These are phyloP conservation scores for Rhizopogon vulgaris DNA, from an alignment of 768 basidiomycete genomes.

Conservation along the genomic window DNA sequence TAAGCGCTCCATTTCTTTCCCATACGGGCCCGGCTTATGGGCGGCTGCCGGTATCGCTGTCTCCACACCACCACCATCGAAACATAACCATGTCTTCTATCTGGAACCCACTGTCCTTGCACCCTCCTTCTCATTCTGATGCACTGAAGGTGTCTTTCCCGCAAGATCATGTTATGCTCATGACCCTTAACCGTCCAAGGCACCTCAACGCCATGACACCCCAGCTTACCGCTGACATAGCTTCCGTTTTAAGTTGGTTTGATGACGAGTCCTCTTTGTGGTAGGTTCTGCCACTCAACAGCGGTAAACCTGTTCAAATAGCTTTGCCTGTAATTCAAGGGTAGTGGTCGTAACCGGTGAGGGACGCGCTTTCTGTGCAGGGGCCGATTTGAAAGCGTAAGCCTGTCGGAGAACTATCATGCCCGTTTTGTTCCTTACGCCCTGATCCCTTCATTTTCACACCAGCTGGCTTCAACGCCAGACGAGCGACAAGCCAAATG, in stretches of 20 bases:
- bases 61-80: not conserved
- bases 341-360: slow-evolving; percentile 69
- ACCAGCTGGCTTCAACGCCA: slow-evolving; percentile 57
- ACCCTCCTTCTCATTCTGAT: slow-evolving; percentile 26
- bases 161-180: slow-evolving; percentile 42
- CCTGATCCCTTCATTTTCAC: not conserved
- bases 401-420: slow-evolving; percentile 15
- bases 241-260: slow-evolving; percentile 60
- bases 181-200: slow-evolving; percentile 64
- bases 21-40: not conserved
- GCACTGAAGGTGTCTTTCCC: slow-evolving; percentile 38
- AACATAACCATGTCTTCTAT: not conserved
- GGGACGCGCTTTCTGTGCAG: slow-evolving; percentile 72
- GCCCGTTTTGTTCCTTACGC: not conserved
- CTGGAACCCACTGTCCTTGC: not conserved
- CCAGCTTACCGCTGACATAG: slow-evolving; percentile 48
- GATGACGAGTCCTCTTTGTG: slow-evolving; percentile 67
- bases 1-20: not conserved
- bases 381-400: slow-evolving; percentile 72
- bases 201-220: slow-evolving; percentile 71
- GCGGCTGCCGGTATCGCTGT: too few species aligned
- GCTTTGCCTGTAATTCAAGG: slow-evolving; percentile 33
- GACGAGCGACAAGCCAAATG: slow-evolving; percentile 33
- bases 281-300: slow-evolving; percentile 32
- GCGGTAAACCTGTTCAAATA: not conserved